Evolutionary conservation across 257 asterid genomes (phyloP).

Genomic region (Gardenia jasminoides): DNA sequence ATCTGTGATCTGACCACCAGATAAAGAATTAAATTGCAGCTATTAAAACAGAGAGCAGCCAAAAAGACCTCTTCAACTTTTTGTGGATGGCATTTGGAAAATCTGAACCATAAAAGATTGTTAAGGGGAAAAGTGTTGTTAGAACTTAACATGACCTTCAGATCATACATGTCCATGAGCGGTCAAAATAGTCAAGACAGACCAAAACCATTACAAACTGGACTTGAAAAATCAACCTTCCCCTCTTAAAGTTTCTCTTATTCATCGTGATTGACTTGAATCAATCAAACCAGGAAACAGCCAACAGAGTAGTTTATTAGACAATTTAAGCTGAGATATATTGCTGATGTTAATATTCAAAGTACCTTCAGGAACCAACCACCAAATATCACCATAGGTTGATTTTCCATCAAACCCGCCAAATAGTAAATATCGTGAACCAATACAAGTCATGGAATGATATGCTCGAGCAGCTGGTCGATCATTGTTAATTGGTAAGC

Average conservation of each 20-base stretch:
- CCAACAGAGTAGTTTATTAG: background rate
- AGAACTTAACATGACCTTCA: background rate
- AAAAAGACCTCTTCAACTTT: background rate
- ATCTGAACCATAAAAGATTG: background rate
- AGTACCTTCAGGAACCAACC: constrained; percentile 97
- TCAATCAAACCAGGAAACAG: background rate
- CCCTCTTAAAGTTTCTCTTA: background rate
- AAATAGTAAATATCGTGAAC: constrained; percentile 73
- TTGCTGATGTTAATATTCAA: background rate
- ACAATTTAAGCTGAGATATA: background rate
- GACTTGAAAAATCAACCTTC: background rate
- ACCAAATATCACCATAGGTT: constrained; percentile 95
- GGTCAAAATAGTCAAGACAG: background rate
- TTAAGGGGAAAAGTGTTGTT: background rate
- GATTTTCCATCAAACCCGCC: constrained; percentile 97
- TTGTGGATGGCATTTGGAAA: background rate
- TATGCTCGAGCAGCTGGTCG: constrained; percentile 95
- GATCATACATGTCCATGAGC: constrained; percentile 1
- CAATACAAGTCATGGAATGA: constrained; percentile 83
- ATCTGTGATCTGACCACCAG: background rate
- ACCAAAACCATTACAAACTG: background rate
- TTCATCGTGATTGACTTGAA: background rate
- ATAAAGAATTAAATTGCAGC: background rate
- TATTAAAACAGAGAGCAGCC: background rate
- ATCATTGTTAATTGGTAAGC: constrained; percentile 68